phyloP scores from a whole-genome alignment of 176 grass and related monocot species.

The Cymbopogon citratus region DNA sequence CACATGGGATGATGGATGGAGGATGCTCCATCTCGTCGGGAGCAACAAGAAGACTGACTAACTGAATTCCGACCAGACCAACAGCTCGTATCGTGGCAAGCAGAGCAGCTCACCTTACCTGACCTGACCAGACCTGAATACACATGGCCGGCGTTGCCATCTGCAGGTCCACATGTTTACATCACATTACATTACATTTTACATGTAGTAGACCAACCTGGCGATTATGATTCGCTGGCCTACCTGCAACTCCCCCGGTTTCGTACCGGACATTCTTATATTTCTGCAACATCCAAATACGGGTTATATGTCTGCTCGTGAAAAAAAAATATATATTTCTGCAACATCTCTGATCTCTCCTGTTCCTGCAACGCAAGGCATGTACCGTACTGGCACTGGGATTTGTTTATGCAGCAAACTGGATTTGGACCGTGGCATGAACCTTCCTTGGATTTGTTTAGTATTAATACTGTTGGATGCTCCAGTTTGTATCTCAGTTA shows the following conservation, averaged over 20 bases:
- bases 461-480: background rate
- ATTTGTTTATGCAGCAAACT: background rate
- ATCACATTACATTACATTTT: background rate
- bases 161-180: background rate
- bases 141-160: background rate
- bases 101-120: background rate
- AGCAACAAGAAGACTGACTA: background rate
- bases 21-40: too few relatives aligned
- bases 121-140: background rate
- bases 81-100: background rate
- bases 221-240: background rate
- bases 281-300: too few relatives aligned
- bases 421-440: background rate
- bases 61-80: background rate
- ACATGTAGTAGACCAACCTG: background rate
- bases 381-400: background rate
- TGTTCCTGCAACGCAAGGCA: background rate
- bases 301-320: too few relatives aligned
- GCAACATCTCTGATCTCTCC: background rate
- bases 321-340: too few relatives aligned
- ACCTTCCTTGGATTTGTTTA: background rate
- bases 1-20: too few relatives aligned
- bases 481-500: background rate
- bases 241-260: conserved; percentile 14
- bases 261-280: background rate